Evolutionary conservation across 805 yeast species (phyloP).

Genomic region (Vanderwaltozyma polyspora): DNA sequence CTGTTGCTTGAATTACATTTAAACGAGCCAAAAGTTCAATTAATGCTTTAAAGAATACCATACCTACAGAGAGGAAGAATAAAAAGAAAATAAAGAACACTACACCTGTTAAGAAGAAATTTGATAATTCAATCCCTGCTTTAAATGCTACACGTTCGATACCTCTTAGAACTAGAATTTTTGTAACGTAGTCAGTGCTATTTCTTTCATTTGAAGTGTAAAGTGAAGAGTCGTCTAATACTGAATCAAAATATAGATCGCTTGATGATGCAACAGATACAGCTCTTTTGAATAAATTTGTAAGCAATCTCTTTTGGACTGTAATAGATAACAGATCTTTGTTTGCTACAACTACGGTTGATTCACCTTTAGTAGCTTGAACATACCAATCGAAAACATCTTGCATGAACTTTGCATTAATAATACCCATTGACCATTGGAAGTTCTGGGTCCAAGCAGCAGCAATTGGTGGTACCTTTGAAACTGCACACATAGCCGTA

Average conservation of each 20-base stretch:
- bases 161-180: slow-evolving; percentile 77
- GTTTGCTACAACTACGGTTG: slow-evolving; percentile 64
- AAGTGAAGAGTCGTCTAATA: slow-evolving; percentile 37
- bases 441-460: slow-evolving; percentile 97
- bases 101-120: slow-evolving; percentile 75
- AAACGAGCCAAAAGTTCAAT: slow-evolving; percentile 53
- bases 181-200: slow-evolving; percentile 42
- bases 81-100: slow-evolving; percentile 73
- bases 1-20: slow-evolving; percentile 41
- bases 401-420: slow-evolving; percentile 67
- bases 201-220: slow-evolving; percentile 68
- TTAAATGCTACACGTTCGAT: slow-evolving; percentile 81
- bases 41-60: slow-evolving; percentile 55
- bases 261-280: slow-evolving; percentile 24
- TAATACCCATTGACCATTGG: slow-evolving; percentile 91
- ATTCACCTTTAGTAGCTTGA: slow-evolving; percentile 85
- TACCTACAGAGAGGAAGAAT: slow-evolving; percentile 44
- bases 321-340: slow-evolving; percentile 61
- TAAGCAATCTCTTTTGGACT: slow-evolving; percentile 50
- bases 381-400: slow-evolving; percentile 84
- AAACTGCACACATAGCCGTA: slow-evolving; percentile 91
- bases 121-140: slow-evolving; percentile 78
- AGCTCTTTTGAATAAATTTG: slow-evolving; percentile 26
- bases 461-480: slow-evolving; percentile 89
- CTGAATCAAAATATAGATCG: slow-evolving; percentile 37